These are phyloP conservation scores for Boletus fagicola DNA, from an alignment of 768 basidiomycete genomes.

Conservation along the genomic window DNA sequence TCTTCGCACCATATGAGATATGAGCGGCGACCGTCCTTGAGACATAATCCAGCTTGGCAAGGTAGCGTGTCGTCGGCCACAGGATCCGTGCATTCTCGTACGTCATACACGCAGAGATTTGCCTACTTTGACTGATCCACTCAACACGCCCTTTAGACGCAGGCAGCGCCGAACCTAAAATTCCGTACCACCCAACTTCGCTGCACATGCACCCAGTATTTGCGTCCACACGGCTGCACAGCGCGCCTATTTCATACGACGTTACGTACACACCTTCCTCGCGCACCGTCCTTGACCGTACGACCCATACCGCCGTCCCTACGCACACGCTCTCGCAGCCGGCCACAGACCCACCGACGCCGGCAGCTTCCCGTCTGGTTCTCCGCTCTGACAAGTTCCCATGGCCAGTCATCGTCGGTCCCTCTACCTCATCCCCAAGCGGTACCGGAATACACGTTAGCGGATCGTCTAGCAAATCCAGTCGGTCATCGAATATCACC, in stretches of 20 bases:
- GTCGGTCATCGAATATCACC: constrained; percentile 41
- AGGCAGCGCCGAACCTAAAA: constrained; percentile 26
- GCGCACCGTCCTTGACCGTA: constrained; percentile 54
- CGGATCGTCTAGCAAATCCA: constrained; percentile 19
- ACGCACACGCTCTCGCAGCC: constrained; percentile 56
- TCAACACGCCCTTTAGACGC: constrained; percentile 7
- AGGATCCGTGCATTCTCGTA: constrained; percentile 42
- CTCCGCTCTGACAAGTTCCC: constrained; percentile 58
- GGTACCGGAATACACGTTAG: constrained; percentile 30
- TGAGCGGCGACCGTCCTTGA: constrained; percentile 46
- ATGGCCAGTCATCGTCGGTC: constrained; percentile 55
- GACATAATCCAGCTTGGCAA: constrained; percentile 49
- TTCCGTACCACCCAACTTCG: constrained; percentile 30
- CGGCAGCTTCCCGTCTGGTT: constrained; percentile 44
- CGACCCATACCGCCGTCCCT: constrained; percentile 53
- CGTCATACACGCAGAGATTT: constrained; percentile 20
- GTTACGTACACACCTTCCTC: constrained; percentile 55
- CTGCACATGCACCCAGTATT: constrained; percentile 65
- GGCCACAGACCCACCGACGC: constrained; percentile 59
- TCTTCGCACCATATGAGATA: constrained; percentile 39
- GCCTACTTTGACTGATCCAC: constrained; percentile 7
- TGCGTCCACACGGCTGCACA: constrained; percentile 52
- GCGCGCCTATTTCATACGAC: constrained; percentile 64
- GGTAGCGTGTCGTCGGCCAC: constrained; percentile 39
- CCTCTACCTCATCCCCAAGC: constrained; percentile 30